phyloP scores from a whole-genome alignment of 345 rosid genomes.

The Salix suchowensis region DNA sequence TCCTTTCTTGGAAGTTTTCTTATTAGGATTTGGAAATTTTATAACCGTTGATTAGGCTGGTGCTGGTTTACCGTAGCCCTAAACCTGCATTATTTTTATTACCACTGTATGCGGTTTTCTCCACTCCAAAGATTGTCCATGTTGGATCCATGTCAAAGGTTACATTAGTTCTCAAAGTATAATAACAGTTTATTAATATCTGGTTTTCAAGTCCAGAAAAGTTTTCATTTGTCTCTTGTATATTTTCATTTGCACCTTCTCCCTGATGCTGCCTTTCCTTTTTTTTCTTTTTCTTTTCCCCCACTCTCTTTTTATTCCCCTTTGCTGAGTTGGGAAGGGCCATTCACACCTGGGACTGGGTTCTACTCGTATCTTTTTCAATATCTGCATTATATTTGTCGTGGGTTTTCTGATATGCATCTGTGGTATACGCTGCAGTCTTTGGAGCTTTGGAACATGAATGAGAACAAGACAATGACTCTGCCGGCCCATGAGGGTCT shows the following conservation, averaged over 20 bases:
- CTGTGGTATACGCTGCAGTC: constrained; percentile 44
- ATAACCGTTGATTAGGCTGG: neutral
- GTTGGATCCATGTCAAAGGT: neutral
- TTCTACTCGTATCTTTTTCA: neutral
- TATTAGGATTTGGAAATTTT: neutral
- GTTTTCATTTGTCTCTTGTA: too few relatives aligned
- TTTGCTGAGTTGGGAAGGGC: neutral
- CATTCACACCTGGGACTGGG: neutral
- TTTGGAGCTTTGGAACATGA: constrained; percentile 90
- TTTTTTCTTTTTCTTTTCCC: too few relatives aligned
- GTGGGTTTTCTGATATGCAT: constrained; percentile 7
- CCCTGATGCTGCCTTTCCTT: neutral
- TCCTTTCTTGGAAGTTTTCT: neutral
- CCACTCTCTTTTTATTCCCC: neutral
- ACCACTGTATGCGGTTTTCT: neutral
- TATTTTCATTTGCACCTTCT: neutral
- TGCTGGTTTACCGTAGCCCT: neutral
- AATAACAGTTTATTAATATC: neutral
- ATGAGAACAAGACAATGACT: constrained; percentile 75
- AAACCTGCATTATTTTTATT: neutral
- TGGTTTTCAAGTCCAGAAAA: neutral
- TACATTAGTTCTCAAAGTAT: neutral
- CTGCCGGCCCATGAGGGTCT: constrained; percentile 74
- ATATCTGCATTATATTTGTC: neutral
- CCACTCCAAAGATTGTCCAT: neutral